phyloP scores from a whole-genome alignment of 139 green algal species.

The Chlamydomonas sp. region DNA sequence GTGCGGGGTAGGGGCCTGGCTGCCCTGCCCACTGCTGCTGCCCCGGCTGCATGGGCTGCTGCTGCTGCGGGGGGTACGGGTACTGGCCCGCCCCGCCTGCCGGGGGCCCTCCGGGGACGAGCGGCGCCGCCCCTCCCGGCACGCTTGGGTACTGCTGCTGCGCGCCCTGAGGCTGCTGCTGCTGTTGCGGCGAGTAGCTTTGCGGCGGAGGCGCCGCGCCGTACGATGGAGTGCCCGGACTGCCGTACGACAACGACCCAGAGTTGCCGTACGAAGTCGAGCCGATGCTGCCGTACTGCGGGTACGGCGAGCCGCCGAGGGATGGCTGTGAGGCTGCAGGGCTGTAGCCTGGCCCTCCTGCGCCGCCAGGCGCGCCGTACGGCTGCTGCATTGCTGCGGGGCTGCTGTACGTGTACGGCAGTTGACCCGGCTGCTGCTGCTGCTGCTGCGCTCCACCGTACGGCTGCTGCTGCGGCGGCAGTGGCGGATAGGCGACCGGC shows the following conservation, averaged over 20 bases:
- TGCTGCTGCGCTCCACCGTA: not conserved
- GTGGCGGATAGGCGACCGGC: not conserved
- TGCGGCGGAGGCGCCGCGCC: no score
- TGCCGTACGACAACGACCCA: no score
- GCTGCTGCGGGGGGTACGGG: not conserved
- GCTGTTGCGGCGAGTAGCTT: not conserved
- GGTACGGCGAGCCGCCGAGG: no score
- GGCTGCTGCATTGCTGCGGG: not conserved
- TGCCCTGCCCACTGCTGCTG: constrained; percentile 18
- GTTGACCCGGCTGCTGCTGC: constrained; percentile 1
- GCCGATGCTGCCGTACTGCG: no score
- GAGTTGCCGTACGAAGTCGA: no score
- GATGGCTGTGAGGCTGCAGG: no score
- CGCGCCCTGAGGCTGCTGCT: not conserved
- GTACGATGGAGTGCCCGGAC: no score
- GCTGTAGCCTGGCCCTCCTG: no score
- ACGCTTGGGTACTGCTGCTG: no score
- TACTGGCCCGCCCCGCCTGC: not conserved
- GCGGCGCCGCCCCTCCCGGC: no score
- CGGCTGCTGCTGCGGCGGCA: constrained; percentile 1
- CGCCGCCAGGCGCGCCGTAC: no score
- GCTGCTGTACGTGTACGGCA: not conserved
- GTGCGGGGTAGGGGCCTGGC: not conserved
- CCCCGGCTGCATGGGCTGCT: not conserved
- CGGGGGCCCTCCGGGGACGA: no score